Evolutionary conservation across 768 basidiomycete genomes (phyloP), one percentile per base, ranked within the genome.

Genomic region (Daedaleopsis sinensis): DNA sequence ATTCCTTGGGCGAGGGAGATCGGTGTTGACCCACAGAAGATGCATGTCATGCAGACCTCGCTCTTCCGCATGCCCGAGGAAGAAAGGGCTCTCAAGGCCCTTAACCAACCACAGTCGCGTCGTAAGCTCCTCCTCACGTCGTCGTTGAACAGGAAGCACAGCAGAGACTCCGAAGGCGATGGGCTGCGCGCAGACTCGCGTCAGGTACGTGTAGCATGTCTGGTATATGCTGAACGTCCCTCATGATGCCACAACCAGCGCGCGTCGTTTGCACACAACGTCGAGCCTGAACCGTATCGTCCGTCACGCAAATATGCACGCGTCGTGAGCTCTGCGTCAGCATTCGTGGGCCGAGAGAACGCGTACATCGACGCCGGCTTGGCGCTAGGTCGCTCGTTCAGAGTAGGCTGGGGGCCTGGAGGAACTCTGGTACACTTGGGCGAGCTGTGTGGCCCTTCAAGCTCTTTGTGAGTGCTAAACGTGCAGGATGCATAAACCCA

Each of bases 21-120:
- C 27, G 89, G 90, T 6, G 79, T 95, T n/a, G 93, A 96, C 71
- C 82, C 88, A 15, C 91, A 93, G 72, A 89, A 88, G 75, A 86
- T 95, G 82, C 91, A 94, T 68, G 91, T 96, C 56, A 96, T 96
- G 94, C 94, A 96, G 69, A 87, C 91, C 0, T 89, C 91, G 37
- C 76, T 96, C 55, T 96, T 96, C 70, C 83, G 88, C 48, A 79
- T 85, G 71, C 88, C 88, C 15, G 89, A 91, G 70, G 88, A 90
- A 68, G 87, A 84, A 15, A 89, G 83, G 1, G 85, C 84, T 1
- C 77, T 90, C 57, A 83, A 80, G 65, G 84, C 82, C 37, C 67
- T 84, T 65, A 82, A 80, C 61, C 75, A 82, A 62, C 73, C 78
- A 16, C 60, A 23, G 54, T 54, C 67, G 13, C 63, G 62, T 27